Evolutionary conservation across 176 grass and related monocot species (phyloP).

Genomic region (Poa annua): DNA sequence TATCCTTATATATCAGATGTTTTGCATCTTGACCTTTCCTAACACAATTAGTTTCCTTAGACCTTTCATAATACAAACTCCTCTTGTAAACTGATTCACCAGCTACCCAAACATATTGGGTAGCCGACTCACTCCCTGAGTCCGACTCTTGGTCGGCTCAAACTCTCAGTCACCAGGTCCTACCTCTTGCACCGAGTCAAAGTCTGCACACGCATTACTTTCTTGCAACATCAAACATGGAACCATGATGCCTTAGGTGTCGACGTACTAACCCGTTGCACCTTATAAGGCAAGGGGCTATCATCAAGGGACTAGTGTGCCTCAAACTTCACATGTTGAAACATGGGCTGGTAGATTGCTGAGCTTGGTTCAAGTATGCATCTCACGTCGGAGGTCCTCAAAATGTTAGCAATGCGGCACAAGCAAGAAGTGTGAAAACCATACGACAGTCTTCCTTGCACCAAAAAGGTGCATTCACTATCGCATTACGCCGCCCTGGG

Average conservation of each 20-base stretch:
- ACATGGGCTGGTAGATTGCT: background rate
- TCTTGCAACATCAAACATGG: background rate
- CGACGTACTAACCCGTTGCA: background rate
- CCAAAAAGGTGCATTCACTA: background rate
- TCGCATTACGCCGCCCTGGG: background rate
- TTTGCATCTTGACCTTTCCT: no score
- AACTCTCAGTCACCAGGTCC: background rate
- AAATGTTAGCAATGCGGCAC: background rate
- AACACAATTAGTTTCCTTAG: no score
- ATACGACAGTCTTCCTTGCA: background rate
- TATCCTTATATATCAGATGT: no score
- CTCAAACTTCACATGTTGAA: background rate
- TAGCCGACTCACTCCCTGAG: no score
- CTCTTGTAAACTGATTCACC: no score
- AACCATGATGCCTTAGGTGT: background rate
- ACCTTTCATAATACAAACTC: no score
- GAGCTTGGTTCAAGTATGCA: background rate
- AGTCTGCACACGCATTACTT: background rate
- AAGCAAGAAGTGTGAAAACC: background rate
- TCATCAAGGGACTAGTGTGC: background rate
- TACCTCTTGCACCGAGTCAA: background rate
- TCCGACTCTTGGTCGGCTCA: no score
- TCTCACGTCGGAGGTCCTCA: background rate
- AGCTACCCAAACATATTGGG: no score
- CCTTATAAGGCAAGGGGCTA: background rate